Conservation (phyloP, 2,329 filamentous ascomycete genomes). For the Graphium sp. region DNA sequence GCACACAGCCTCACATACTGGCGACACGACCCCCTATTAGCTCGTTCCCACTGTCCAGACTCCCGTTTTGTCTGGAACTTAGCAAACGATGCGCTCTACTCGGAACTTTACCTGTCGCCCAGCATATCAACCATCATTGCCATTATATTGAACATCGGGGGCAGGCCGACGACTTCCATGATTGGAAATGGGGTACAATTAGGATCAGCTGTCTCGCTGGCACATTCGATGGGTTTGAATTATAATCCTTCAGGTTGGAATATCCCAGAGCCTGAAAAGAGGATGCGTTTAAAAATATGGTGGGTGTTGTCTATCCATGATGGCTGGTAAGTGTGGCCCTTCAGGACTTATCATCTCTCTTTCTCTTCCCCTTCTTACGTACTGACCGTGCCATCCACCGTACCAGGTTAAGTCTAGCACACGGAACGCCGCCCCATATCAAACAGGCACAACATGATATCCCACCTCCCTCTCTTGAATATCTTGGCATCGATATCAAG, state of each 20-base stretch:
- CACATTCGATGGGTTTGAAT: conserved; percentile 36
- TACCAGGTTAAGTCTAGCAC: conserved; percentile 32
- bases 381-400: too few relatives aligned
- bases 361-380: background rate
- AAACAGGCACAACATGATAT: conserved; percentile 28
- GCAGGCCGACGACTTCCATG: conserved; percentile 41
- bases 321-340: conserved; percentile 23
- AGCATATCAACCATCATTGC: conserved; percentile 40
- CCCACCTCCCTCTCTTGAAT: conserved; percentile 19
- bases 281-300: conserved; percentile 34
- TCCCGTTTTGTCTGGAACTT: conserved; percentile 45
- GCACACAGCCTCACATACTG: conserved; percentile 42
- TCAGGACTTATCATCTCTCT: background rate
- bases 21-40: conserved; percentile 26
- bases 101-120: conserved; percentile 39
- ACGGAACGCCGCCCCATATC: conserved; percentile 34
- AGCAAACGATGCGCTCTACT: conserved; percentile 40
- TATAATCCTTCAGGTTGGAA: conserved; percentile 33
- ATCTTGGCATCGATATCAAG: conserved; percentile 12
- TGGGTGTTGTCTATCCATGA: conserved; percentile 38
- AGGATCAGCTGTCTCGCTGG: conserved; percentile 31
- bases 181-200: conserved; percentile 36
- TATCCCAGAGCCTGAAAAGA: conserved; percentile 31
- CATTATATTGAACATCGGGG: conserved; percentile 39
- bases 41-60: conserved; percentile 32